phyloP scores from a whole-genome alignment of 2,329 filamentous ascomycete genomes.

The Sarocladium oryzae region DNA sequence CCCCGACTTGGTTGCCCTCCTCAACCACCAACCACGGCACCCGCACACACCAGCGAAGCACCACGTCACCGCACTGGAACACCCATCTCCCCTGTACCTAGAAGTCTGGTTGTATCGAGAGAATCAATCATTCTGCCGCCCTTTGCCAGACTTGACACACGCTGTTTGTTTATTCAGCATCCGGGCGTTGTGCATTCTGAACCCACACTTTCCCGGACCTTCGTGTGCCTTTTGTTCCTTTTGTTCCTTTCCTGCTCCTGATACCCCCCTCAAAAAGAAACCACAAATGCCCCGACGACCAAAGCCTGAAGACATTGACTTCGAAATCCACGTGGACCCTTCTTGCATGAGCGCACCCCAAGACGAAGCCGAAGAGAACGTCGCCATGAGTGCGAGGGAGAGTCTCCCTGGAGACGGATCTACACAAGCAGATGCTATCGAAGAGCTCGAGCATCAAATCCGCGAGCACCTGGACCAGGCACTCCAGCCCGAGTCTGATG shows the following conservation, averaged over 20 bases:
- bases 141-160: background rate
- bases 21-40: slow-evolving; percentile 25
- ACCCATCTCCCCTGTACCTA: background rate
- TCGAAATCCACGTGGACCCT: slow-evolving; percentile 42
- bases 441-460: slow-evolving; percentile 4
- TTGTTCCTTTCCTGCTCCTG: background rate
- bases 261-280: background rate
- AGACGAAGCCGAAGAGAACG: slow-evolving; percentile 26
- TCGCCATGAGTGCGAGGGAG: background rate
- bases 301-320: slow-evolving; percentile 30
- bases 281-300: slow-evolving; percentile 21
- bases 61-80: slow-evolving; percentile 3
- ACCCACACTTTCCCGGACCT: no score
- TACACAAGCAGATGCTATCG: background rate
- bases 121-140: background rate
- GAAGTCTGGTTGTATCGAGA: background rate
- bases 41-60: slow-evolving; percentile 8
- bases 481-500: background rate
- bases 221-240: slow-evolving; percentile 4
- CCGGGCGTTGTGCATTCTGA: background rate
- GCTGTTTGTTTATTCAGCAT: background rate
- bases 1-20: slow-evolving; percentile 10
- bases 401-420: background rate
- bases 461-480: slow-evolving; percentile 15
- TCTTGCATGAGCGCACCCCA: slow-evolving; percentile 36